phyloP scores from a whole-genome alignment of 1,284 basidiomycete genomes.

The Marasmius sp. region DNA sequence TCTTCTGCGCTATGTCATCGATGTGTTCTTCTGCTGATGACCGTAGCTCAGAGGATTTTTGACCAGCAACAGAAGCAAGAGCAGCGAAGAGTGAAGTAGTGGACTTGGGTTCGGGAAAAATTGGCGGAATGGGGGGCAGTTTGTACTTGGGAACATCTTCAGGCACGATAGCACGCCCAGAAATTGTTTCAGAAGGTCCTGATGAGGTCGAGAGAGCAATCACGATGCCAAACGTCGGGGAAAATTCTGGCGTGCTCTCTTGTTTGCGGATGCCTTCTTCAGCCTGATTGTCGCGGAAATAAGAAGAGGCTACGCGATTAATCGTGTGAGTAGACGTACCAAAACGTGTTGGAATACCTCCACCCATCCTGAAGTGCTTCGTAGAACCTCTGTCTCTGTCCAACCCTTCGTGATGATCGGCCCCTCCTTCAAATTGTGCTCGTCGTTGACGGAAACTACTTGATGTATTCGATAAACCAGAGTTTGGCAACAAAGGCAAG shows the following conservation, averaged over 20 bases:
- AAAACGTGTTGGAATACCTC: slow-evolving; percentile 65
- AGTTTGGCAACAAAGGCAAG: slow-evolving; percentile 67
- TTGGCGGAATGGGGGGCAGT: slow-evolving; percentile 47
- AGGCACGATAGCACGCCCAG: slow-evolving; percentile 30
- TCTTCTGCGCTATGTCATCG: slow-evolving; percentile 51
- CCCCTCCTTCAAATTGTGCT: slow-evolving; percentile 54
- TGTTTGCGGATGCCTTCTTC: slow-evolving; percentile 40
- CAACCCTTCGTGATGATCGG: slow-evolving; percentile 69
- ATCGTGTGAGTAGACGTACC: slow-evolving; percentile 47
- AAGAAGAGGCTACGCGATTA: background rate
- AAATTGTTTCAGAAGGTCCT: slow-evolving; percentile 25
- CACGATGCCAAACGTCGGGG: slow-evolving; percentile 50
- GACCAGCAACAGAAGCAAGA: slow-evolving; percentile 56
- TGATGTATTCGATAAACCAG: slow-evolving; percentile 71
- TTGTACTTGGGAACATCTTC: slow-evolving; percentile 34
- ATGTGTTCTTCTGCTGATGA: slow-evolving; percentile 60
- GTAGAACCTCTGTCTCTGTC: slow-evolving; percentile 70
- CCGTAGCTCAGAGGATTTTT: slow-evolving; percentile 55
- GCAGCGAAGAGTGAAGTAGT: slow-evolving; percentile 70
- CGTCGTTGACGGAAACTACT: slow-evolving; percentile 53
- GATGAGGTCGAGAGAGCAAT: slow-evolving; percentile 34
- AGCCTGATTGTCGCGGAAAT: slow-evolving; percentile 32
- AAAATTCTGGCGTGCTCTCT: slow-evolving; percentile 50
- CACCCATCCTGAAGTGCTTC: slow-evolving; percentile 69
- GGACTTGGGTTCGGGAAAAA: slow-evolving; percentile 73